Evolutionary conservation across 306 rosid genomes (phyloP).

Genomic region (Gastrolobium villosum): DNA sequence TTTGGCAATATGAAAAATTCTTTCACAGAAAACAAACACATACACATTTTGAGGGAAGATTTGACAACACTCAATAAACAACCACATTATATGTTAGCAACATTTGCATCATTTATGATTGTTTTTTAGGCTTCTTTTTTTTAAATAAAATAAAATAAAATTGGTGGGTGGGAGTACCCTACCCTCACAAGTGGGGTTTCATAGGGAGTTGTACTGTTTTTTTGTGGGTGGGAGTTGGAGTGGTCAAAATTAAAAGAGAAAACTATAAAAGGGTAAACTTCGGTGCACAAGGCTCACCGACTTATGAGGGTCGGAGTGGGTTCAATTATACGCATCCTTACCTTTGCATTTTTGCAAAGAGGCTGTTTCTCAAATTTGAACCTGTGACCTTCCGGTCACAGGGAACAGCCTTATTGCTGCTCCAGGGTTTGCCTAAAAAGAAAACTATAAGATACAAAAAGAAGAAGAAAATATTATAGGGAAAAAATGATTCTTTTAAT

Average conservation of each 20-base stretch:
- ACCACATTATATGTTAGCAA: not conserved
- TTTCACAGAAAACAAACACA: not conserved
- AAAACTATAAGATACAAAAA: not conserved
- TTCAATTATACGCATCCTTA: too few relatives aligned
- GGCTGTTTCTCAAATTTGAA: too few relatives aligned
- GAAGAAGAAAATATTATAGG: not conserved
- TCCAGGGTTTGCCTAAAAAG: too few relatives aligned
- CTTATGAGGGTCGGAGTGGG: too few relatives aligned
- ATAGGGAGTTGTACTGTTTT: not conserved
- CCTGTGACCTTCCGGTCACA: too few relatives aligned
- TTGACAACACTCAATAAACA: conserved; percentile 10
- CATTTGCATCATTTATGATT: not conserved
- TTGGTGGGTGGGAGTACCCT: too few relatives aligned
- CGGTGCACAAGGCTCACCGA: too few relatives aligned
- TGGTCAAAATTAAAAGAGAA: not conserved
- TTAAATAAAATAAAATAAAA: too few relatives aligned
- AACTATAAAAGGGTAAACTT: not conserved
- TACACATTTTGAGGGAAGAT: conserved; percentile 1
- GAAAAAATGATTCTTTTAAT: not conserved
- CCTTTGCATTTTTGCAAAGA: too few relatives aligned
- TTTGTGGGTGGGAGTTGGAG: not conserved
- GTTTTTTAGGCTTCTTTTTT: not conserved
- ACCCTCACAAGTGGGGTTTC: too few relatives aligned
- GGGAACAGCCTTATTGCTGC: too few relatives aligned
- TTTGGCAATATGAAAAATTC: not conserved